Conservation (phyloP, 192 early-diverging fungal genomes). For the Obelidium mucronatum region DNA sequence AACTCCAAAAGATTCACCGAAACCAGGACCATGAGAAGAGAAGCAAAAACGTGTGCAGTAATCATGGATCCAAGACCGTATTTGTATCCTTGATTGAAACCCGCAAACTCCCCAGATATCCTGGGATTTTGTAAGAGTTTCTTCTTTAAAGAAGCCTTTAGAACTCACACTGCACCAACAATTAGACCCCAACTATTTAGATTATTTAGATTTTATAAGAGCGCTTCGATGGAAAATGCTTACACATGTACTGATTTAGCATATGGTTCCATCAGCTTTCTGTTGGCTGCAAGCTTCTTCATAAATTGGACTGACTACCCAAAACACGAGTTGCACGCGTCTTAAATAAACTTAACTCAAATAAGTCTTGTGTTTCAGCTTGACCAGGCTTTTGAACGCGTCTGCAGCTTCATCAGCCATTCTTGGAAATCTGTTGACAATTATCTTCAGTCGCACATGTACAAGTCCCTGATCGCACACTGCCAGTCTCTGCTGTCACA, state of each 20-base stretch:
- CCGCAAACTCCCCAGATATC: slow-evolving; percentile 39
- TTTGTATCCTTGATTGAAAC: slow-evolving; percentile 32
- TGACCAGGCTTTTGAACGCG: neutral
- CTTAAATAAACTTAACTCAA: neutral
- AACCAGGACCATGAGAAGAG: slow-evolving; percentile 1
- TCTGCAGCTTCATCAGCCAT: neutral
- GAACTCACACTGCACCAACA: neutral
- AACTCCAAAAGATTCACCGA: slow-evolving; percentile 22
- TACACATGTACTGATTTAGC: slow-evolving; percentile 15
- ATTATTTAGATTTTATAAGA: neutral
- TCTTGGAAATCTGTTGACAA: neutral
- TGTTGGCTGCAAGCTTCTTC: neutral
- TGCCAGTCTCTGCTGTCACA: slow-evolving; percentile 42
- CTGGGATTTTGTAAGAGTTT: neutral
- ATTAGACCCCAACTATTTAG: neutral
- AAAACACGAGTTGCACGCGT: neutral
- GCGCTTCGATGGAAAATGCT: neutral
- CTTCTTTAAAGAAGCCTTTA: neutral
- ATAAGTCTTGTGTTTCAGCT: neutral
- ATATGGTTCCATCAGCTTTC: slow-evolving; percentile 7
- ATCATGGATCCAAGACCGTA: slow-evolving; percentile 41
- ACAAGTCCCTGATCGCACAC: slow-evolving; percentile 41
- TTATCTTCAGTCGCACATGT: neutral
- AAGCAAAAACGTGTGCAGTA: slow-evolving; percentile 25
- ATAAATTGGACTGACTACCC: no score